Conservation (phyloP, 225 moss, liverwort and hornwort species). For the Neckera pumila region DNA sequence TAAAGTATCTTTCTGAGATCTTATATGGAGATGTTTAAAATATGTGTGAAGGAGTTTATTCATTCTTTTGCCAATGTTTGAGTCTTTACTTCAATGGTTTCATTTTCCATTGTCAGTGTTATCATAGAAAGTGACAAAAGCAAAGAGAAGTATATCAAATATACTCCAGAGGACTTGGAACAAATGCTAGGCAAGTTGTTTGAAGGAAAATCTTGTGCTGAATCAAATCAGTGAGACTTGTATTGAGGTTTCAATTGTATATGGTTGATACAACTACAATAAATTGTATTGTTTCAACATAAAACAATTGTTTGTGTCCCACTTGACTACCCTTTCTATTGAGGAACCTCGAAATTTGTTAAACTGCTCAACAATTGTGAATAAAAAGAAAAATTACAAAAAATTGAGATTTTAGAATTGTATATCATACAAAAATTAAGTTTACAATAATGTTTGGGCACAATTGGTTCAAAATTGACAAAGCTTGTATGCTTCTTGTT, state of each 20-base stretch:
- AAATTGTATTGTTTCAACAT: neutral
- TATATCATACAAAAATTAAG: neutral
- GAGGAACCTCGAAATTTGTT: neutral
- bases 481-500: neutral
- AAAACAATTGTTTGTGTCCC: neutral
- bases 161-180: constrained; percentile 54
- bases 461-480: neutral
- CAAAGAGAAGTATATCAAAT: constrained; percentile 63
- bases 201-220: constrained; percentile 53
- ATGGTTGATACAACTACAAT: neutral
- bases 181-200: constrained; percentile 65
- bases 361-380: neutral
- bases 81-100: neutral
- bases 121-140: constrained; percentile 62
- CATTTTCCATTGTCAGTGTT: constrained; percentile 11
- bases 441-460: neutral
- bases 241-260: neutral
- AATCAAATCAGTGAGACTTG: constrained; percentile 40
- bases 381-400: neutral
- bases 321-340: neutral
- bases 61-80: neutral
- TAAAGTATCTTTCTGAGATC: neutral
- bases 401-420: neutral
- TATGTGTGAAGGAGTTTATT: neutral
- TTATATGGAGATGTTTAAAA: neutral